Percentiles rank a stretch among this genome's conserved stretches.
Evolutionary conservation across 2,329 filamentous ascomycete species (phyloP).

Genomic region (Microcyclospora tardicrescens): DNA sequence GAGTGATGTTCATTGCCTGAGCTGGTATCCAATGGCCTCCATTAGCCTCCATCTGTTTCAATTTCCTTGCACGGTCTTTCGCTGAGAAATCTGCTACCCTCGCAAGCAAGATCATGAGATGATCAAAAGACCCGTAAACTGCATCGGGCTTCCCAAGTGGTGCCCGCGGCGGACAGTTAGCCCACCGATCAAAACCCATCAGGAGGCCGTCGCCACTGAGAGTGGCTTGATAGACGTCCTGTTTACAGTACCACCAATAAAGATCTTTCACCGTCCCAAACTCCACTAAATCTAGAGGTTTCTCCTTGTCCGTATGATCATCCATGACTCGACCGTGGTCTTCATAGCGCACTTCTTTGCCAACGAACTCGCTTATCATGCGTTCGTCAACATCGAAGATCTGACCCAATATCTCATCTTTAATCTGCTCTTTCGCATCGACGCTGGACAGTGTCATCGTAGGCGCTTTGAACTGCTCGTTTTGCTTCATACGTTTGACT

Average conservation of each 20-base stretch:
- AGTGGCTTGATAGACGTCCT: slow-evolving; percentile 84
- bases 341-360: slow-evolving; percentile 45
- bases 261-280: slow-evolving; percentile 75
- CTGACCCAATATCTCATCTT: slow-evolving; percentile 21
- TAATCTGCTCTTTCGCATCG: slow-evolving; percentile 18
- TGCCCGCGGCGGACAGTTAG: slow-evolving; percentile 75
- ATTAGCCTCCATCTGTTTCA: slow-evolving; percentile 49
- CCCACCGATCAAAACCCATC: slow-evolving; percentile 68
- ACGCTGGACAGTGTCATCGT: slow-evolving; percentile 20
- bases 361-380: slow-evolving; percentile 46
- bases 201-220: slow-evolving; percentile 74
- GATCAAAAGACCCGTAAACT: slow-evolving; percentile 79
- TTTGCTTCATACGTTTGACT: slow-evolving; percentile 51
- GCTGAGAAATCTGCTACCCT: slow-evolving; percentile 67
- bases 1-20: slow-evolving; percentile 33
- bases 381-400: slow-evolving; percentile 39
- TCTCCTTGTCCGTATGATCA: slow-evolving; percentile 20
- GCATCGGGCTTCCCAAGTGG: slow-evolving; percentile 65
- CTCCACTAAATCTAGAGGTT: slow-evolving; percentile 51
- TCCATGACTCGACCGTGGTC: slow-evolving; percentile 40
- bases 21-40: slow-evolving; percentile 45
- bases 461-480: slow-evolving; percentile 20
- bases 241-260: slow-evolving; percentile 93
- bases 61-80: slow-evolving; percentile 66
- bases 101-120: slow-evolving; percentile 68